Evolutionary conservation across 2,329 filamentous ascomycete species (phyloP).

Genomic region (Colletotrichum spaethianum): DNA sequence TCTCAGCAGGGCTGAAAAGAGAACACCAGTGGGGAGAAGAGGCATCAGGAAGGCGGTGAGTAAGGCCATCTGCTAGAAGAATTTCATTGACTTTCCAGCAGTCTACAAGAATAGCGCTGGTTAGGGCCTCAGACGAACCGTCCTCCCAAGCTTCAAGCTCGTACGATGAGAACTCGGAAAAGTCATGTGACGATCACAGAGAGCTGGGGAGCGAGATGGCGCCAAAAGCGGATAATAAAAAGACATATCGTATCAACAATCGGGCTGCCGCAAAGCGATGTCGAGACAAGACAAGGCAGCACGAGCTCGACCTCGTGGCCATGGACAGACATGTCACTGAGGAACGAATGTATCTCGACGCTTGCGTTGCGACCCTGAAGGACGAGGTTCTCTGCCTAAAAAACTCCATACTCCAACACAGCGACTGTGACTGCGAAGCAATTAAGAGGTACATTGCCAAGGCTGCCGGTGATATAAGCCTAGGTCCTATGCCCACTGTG

Average conservation of each 20-base stretch:
- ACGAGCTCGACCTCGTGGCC: constrained; percentile 24
- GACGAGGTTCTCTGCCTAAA: constrained; percentile 31
- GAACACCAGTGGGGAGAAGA: background rate
- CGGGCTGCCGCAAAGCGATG: constrained; percentile 33
- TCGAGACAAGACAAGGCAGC: constrained; percentile 32
- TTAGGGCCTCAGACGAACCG: background rate
- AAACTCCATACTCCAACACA: constrained; percentile 20
- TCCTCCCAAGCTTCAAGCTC: background rate
- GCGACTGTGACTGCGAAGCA: constrained; percentile 25
- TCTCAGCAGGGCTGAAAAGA: background rate
- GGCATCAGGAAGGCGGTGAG: background rate
- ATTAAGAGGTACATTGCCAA: constrained; percentile 32
- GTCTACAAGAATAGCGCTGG: background rate
- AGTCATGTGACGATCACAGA: background rate
- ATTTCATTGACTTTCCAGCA: background rate
- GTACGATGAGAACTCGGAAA: background rate
- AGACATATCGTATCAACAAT: constrained; percentile 25
- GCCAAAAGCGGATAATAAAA: background rate
- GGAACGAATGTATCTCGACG: constrained; percentile 24
- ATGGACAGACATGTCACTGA: constrained; percentile 11
- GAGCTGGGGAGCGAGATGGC: background rate
- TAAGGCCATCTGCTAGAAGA: background rate
- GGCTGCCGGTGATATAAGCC: background rate
- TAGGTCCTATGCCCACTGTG: background rate
- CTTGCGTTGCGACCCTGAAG: constrained; percentile 12